These are phyloP conservation scores for Suillus sp. DNA, from an alignment of 768 basidiomycete species.

Conservation along the genomic window DNA sequence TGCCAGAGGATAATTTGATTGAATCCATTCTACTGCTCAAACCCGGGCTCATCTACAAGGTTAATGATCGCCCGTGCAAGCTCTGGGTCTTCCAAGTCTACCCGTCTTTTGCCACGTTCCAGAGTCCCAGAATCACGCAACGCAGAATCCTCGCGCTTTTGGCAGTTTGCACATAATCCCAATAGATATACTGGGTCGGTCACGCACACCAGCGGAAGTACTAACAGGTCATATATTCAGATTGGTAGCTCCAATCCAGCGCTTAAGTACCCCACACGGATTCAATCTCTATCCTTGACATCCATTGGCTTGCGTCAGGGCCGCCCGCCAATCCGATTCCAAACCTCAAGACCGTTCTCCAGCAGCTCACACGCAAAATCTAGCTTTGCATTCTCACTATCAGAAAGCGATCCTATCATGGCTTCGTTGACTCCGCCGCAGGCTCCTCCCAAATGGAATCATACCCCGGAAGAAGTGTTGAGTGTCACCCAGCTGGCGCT, in stretches of 20 bases:
- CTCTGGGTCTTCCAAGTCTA: conserved; percentile 5
- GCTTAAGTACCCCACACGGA: conserved; percentile 2
- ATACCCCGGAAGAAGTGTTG: conserved; percentile 61
- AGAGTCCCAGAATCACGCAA: conserved; percentile 1
- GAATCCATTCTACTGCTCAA: background rate
- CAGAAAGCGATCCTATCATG: conserved; percentile 28
- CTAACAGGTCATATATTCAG: conserved; percentile 2
- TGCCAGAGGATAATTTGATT: background rate
- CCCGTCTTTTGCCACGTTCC: background rate
- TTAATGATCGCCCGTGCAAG: conserved; percentile 8
- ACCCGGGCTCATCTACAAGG: background rate
- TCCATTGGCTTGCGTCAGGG: background rate
- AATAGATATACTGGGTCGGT: conserved; percentile 12
- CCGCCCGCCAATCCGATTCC: background rate
- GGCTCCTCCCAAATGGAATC: conserved; percentile 64
- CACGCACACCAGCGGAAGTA: conserved; percentile 4
- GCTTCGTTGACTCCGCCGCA: conserved; percentile 66
- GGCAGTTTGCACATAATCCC: conserved; percentile 1
- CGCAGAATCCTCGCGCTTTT: background rate
- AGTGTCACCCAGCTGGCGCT: conserved; percentile 61
- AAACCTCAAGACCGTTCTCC: conserved; percentile 7
- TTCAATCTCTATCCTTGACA: conserved; percentile 1
- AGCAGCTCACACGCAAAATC: background rate
- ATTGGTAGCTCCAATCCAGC: conserved; percentile 6
- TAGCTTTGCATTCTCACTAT: conserved; percentile 2